A percentile compares a stretch with the other conserved stretches of the same genome.
Conservation (phyloP, 495 filamentous ascomycete genomes). For the Letharia lupina region DNA sequence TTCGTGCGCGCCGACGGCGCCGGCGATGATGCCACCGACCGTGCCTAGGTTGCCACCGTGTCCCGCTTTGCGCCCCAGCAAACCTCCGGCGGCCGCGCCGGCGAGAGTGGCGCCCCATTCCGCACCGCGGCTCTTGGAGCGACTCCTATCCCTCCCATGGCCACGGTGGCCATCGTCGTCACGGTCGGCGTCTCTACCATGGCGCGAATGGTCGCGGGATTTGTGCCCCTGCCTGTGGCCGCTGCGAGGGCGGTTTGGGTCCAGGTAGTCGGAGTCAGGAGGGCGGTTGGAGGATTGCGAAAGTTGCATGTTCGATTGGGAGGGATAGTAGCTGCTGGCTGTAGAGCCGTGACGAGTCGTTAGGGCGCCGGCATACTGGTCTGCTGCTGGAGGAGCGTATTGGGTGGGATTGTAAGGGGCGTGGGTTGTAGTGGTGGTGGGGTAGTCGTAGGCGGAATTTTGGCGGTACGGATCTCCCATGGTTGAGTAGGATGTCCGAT, state of each 20-base stretch:
- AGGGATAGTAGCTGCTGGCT: slow-evolving; percentile 19
- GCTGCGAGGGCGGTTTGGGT: slow-evolving; percentile 8
- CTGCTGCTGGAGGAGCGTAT: slow-evolving; percentile 9
- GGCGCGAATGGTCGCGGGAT: slow-evolving; percentile 4
- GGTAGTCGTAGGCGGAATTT: slow-evolving; percentile 11
- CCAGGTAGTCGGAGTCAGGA: slow-evolving; percentile 10
- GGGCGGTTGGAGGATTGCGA: slow-evolving; percentile 13
- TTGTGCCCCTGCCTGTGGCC: slow-evolving; percentile 1
- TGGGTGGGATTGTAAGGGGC: slow-evolving; percentile 8
- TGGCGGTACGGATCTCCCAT: slow-evolving; percentile 17
- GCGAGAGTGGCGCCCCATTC: slow-evolving; percentile 43
- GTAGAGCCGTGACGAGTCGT: slow-evolving; percentile 16
- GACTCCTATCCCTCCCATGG: not conserved
- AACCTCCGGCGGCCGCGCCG: slow-evolving; percentile 46
- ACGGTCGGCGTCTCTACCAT: not conserved
- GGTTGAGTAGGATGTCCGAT: not conserved
- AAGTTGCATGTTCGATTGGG: slow-evolving; percentile 13
- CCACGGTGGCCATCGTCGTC: not conserved
- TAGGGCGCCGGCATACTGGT: slow-evolving; percentile 17
- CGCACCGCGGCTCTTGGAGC: slow-evolving; percentile 10
- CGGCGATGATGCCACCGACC: slow-evolving; percentile 41
- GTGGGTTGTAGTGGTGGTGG: slow-evolving; percentile 9
- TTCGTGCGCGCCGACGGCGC: slow-evolving; percentile 49
- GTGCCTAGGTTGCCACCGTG: slow-evolving; percentile 41
- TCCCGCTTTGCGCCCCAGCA: slow-evolving; percentile 41